phyloP scores from a whole-genome alignment of 306 rosid species.

The Datisca glomerata region DNA sequence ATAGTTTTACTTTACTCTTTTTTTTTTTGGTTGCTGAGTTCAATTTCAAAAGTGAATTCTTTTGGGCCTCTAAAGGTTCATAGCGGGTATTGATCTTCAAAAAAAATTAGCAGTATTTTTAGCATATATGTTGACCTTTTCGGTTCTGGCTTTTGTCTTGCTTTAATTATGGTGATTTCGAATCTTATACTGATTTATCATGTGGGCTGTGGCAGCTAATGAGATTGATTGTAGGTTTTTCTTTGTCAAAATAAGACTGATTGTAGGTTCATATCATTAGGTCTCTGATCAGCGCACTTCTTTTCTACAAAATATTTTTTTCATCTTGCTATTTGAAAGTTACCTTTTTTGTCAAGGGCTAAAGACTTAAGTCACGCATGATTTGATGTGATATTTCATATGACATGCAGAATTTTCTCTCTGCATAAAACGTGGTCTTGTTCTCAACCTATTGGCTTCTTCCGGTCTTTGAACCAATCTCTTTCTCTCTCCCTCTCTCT shows the following conservation, averaged over 20 bases:
- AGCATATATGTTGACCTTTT: too few species aligned
- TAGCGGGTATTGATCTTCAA: too few species aligned
- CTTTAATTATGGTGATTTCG: slow-evolving; percentile 1
- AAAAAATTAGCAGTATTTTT: too few species aligned
- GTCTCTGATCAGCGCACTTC: too few species aligned
- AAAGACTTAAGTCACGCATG: slow-evolving; percentile 14
- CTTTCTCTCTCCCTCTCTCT: background rate
- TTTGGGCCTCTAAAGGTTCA: too few species aligned
- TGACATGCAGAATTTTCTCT: slow-evolving; percentile 12
- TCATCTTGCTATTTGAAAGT: slow-evolving; percentile 6
- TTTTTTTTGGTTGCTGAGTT: slow-evolving; percentile 1
- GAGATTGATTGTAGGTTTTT: slow-evolving; percentile 4
- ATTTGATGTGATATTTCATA: slow-evolving; percentile 27
- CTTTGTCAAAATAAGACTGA: too few species aligned
- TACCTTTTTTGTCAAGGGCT: slow-evolving; percentile 6
- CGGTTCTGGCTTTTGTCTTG: background rate
- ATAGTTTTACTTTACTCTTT: slow-evolving; percentile 8
- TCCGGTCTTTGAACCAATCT: slow-evolving; percentile 6
- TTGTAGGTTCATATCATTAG: background rate
- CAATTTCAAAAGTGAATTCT: too few species aligned
- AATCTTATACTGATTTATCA: background rate
- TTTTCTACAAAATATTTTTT: slow-evolving; percentile 1
- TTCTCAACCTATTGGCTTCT: slow-evolving; percentile 4
- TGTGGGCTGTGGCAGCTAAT: too few species aligned
- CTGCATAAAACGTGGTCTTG: slow-evolving; percentile 3